phyloP scores from a whole-genome alignment of 2,329 filamentous ascomycete species.

The Fusarium sambucinum region DNA sequence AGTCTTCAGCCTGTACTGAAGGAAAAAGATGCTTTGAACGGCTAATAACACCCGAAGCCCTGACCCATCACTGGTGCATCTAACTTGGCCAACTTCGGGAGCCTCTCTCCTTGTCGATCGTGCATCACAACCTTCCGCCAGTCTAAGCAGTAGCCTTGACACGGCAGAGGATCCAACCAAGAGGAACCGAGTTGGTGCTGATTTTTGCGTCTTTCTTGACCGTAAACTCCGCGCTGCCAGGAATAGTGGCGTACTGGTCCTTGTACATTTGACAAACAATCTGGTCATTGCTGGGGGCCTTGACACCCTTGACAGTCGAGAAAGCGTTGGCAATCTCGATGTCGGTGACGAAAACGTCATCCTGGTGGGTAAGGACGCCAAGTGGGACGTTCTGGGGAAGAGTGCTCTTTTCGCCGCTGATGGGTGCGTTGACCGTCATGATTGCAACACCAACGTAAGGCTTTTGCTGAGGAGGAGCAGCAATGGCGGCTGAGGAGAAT shows the following conservation, averaged over 20 bases:
- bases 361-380: constrained; percentile 15
- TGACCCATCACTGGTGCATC: too few relatives aligned
- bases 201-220: constrained; percentile 2
- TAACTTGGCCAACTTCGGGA: too few relatives aligned
- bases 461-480: constrained; percentile 8
- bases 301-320: constrained; percentile 8
- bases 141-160: not conserved
- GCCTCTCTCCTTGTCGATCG: too few relatives aligned
- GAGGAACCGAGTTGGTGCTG: constrained; percentile 26
- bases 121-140: not conserved
- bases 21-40: too few relatives aligned
- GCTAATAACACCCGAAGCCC: too few relatives aligned
- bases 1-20: too few relatives aligned
- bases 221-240: constrained; percentile 22
- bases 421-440: constrained; percentile 14
- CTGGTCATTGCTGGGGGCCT: constrained; percentile 3
- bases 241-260: constrained; percentile 20
- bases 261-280: constrained; percentile 36
- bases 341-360: constrained; percentile 10
- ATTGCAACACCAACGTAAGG: constrained; percentile 1
- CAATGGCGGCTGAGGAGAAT: not conserved
- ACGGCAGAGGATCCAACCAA: constrained; percentile 38
- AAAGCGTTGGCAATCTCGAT: constrained; percentile 3
- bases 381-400: constrained; percentile 16
- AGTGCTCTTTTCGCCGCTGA: not conserved